A percentile compares a stretch with the other conserved stretches of the same genome.
Conservation (phyloP, 139 green algal genomes). For the Desmodesmus armatus region DNA sequence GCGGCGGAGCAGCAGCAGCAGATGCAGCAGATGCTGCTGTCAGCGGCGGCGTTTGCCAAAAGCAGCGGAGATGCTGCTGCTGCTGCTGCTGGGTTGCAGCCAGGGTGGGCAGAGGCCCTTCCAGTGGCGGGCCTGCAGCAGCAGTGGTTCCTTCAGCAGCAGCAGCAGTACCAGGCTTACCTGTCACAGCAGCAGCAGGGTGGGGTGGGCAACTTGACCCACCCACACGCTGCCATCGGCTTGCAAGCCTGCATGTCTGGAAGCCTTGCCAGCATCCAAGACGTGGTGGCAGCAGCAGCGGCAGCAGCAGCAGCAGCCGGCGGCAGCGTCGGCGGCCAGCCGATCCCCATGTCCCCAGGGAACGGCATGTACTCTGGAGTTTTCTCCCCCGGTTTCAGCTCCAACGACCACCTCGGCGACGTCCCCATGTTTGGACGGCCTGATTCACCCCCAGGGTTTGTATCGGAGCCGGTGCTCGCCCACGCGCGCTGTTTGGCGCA, state of each 20-base stretch:
- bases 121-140: not conserved
- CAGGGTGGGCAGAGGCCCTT: not conserved
- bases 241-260: not conserved
- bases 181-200: not conserved
- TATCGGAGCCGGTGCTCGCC: too few species aligned
- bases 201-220: not conserved
- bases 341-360: too few species aligned
- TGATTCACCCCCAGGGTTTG: too few species aligned
- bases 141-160: not conserved
- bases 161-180: not conserved
- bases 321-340: too few species aligned
- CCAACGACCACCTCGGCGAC: too few species aligned
- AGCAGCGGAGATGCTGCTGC: too few species aligned
- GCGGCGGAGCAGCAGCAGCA: constrained; percentile 15
- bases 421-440: too few species aligned
- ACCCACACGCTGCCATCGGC: not conserved
- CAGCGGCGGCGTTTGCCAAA: not conserved
- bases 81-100: not conserved
- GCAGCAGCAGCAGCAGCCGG: not conserved
- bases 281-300: not conserved
- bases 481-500: too few species aligned
- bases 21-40: not conserved
- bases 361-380: too few species aligned
- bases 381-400: too few species aligned
- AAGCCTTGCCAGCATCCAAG: not conserved